Evolutionary conservation across 1,284 basidiomycete species (phyloP).

Genomic region (Schizopora paradoxa): DNA sequence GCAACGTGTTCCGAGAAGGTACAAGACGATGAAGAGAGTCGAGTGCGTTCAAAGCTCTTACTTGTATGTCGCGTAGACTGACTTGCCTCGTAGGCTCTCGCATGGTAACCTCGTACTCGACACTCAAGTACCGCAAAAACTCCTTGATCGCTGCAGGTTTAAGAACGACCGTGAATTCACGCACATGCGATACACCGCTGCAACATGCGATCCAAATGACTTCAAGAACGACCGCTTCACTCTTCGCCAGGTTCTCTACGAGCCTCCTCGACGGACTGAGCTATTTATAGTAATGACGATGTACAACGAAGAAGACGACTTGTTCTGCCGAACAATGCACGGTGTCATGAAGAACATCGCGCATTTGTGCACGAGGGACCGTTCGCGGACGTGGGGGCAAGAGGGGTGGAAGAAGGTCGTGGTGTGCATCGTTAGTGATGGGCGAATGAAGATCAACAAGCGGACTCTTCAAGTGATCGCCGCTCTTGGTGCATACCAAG

Average conservation of each 20-base stretch:
- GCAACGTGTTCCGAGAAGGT: slow-evolving; percentile 76
- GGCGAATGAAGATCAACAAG: slow-evolving; percentile 76
- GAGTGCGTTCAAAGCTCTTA: slow-evolving; percentile 43
- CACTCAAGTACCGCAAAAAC: slow-evolving; percentile 78
- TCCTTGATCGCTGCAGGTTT: slow-evolving; percentile 72
- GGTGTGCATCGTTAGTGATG: slow-evolving; percentile 46
- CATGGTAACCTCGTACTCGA: slow-evolving; percentile 90
- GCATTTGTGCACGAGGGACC: slow-evolving; percentile 74
- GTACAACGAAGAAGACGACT: slow-evolving; percentile 74
- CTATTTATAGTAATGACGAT: slow-evolving; percentile 81
- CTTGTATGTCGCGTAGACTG: not conserved
- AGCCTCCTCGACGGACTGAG: slow-evolving; percentile 77
- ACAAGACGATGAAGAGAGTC: slow-evolving; percentile 89
- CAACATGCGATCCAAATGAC: slow-evolving; percentile 91
- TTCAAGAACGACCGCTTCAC: slow-evolving; percentile 80
- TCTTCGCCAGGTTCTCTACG: slow-evolving; percentile 76
- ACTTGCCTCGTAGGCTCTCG: no score
- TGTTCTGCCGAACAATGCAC: slow-evolving; percentile 86
- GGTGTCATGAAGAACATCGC: slow-evolving; percentile 88
- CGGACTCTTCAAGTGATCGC: slow-evolving; percentile 83
- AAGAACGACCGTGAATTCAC: slow-evolving; percentile 87
- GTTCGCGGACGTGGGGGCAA: slow-evolving; percentile 91
- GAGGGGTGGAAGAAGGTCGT: slow-evolving; percentile 95
- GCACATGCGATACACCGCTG: slow-evolving; percentile 90
- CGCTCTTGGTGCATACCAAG: slow-evolving; percentile 83